Percentiles rank a stretch among this genome's conserved stretches.
Evolutionary conservation across 768 basidiomycete species (phyloP).

Genomic region (Naematelia aurantialba): DNA sequence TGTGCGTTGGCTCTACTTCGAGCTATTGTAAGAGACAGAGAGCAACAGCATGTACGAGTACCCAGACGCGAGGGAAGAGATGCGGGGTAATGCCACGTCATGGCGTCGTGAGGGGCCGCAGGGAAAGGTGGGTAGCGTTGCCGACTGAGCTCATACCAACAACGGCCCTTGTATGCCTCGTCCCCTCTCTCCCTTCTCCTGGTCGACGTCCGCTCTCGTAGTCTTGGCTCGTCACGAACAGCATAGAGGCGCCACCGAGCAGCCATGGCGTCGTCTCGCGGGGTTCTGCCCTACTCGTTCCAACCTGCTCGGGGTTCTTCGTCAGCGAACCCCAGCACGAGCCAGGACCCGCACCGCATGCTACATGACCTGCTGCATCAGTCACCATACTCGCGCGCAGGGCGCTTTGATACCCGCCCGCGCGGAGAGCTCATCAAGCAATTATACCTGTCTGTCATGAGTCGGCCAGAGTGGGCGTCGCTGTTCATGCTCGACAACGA

Average conservation of each 20-base stretch:
- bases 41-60: not conserved
- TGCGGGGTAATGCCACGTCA: not conserved
- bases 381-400: not conserved
- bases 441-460: not conserved
- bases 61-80: not conserved
- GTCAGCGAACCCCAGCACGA: not conserved
- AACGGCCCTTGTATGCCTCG: not conserved
- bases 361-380: constrained; percentile 15
- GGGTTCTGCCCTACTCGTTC: not conserved
- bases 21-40: not conserved
- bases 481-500: constrained; percentile 11
- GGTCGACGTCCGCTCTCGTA: not conserved
- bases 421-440: not conserved
- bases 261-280: not conserved
- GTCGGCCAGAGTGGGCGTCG: constrained; percentile 10
- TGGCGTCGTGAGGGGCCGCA: not conserved
- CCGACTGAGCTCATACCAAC: not conserved
- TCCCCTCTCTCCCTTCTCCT: not conserved
- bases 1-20: too few relatives aligned
- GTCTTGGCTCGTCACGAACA: not conserved
- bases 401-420: not conserved
- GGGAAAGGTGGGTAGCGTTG: not conserved
- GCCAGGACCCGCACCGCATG: constrained; percentile 13
- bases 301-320: not conserved
- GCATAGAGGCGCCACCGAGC: not conserved